These are phyloP conservation scores for Gomphus bonarii DNA, from an alignment of 1,284 basidiomycete genomes.

Conservation along the genomic window DNA sequence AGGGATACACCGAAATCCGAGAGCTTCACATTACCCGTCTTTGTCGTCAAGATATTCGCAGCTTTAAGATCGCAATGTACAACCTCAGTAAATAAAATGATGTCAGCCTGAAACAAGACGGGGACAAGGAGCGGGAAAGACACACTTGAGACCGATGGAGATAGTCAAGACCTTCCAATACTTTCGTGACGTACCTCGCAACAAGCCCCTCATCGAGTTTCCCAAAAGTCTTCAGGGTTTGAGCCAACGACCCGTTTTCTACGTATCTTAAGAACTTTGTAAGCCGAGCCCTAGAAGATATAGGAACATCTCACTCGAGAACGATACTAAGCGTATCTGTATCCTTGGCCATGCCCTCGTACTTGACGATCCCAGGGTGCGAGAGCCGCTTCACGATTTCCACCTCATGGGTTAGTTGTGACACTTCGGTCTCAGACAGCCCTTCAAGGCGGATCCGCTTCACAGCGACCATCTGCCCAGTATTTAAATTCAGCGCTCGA, in stretches of 20 bases:
- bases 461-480: constrained; percentile 90
- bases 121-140: constrained; percentile 17
- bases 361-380: constrained; percentile 92
- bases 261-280: constrained; percentile 53
- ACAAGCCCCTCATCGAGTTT: constrained; percentile 85
- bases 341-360: constrained; percentile 90
- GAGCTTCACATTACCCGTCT: constrained; percentile 94
- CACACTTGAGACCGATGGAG: constrained; percentile 63
- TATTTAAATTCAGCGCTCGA: constrained; percentile 84
- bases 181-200: constrained; percentile 86
- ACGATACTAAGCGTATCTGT: constrained; percentile 82
- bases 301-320: constrained; percentile 62
- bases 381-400: constrained; percentile 80
- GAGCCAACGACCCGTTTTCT: constrained; percentile 87
- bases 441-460: constrained; percentile 11
- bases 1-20: constrained; percentile 99
- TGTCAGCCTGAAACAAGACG: background rate
- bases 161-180: constrained; percentile 86
- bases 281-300: constrained; percentile 10
- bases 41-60: constrained; percentile 96
- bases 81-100: constrained; percentile 25
- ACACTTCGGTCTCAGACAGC: constrained; percentile 10
- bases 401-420: constrained; percentile 83
- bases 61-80: constrained; percentile 95
- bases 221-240: constrained; percentile 86